A percentile compares a stretch with the other conserved stretches of the same genome.
Conservation (phyloP, 2,329 filamentous ascomycete species). For the Beauveria australis region DNA sequence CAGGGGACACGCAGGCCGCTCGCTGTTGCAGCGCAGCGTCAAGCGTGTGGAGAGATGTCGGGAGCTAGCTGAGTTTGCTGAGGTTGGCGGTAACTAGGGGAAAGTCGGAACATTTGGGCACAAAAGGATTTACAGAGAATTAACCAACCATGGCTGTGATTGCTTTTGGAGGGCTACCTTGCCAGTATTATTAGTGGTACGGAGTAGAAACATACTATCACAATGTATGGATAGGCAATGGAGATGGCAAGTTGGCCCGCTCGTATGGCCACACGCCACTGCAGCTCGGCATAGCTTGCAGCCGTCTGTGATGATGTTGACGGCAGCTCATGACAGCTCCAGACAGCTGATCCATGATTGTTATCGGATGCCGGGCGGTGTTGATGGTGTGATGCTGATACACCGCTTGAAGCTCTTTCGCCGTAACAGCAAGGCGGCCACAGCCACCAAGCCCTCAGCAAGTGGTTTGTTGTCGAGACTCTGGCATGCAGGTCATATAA, state of each 20-base stretch:
- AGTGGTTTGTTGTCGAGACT: background rate
- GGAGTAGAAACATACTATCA: too few relatives aligned
- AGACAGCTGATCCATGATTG: background rate
- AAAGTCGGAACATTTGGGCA: background rate
- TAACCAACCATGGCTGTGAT: too few relatives aligned
- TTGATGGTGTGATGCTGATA: background rate
- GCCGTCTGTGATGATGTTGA: background rate
- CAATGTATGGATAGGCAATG: background rate
- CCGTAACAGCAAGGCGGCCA: background rate
- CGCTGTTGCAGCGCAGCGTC: background rate
- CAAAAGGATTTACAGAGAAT: too few relatives aligned
- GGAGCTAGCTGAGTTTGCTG: too few relatives aligned
- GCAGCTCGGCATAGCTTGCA: background rate
- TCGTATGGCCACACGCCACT: constrained; percentile 3
- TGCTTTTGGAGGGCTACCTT: too few relatives aligned
- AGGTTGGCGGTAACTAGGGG: background rate
- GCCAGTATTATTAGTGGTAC: too few relatives aligned
- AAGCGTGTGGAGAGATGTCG: background rate
- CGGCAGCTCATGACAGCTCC: background rate
- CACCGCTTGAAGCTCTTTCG: background rate
- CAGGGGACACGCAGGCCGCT: background rate
- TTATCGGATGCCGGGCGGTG: background rate
- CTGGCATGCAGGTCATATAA: background rate
- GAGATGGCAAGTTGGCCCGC: background rate
- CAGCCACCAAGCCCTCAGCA: background rate